Conservation (phyloP, 441 rosid species). For the Populus tomentosa region DNA sequence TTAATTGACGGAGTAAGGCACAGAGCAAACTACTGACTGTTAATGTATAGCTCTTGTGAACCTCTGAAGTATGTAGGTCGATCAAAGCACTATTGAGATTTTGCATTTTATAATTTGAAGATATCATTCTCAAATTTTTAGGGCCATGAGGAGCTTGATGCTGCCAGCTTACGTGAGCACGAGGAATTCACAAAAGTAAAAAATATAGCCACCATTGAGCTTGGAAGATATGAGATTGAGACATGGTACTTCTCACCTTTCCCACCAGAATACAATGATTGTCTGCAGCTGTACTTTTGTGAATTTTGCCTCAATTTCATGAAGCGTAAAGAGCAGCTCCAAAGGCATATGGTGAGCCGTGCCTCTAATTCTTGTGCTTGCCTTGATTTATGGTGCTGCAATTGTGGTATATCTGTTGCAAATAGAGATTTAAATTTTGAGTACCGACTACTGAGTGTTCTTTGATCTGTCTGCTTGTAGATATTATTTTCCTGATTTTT, state of each 20-base stretch:
- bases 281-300: conserved; percentile 93
- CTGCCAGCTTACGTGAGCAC: conserved; percentile 98
- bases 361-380: conserved; percentile 8
- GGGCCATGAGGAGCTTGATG: conserved; percentile 99
- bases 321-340: conserved; percentile 99
- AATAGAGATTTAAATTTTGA: neutral
- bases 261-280: conserved; percentile 97
- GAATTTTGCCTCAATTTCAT: conserved; percentile 98
- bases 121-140: conserved; percentile 17
- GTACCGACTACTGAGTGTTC: neutral
- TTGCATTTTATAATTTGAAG: neutral
- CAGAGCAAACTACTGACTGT: neutral
- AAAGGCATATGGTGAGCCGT: conserved; percentile 93
- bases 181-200: conserved; percentile 99
- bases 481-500: neutral
- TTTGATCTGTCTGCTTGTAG: neutral
- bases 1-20: neutral
- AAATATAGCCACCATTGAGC: conserved; percentile 96
- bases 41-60: neutral
- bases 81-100: neutral
- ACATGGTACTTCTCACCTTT: conserved; percentile 99
- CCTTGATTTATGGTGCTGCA: conserved; percentile 4
- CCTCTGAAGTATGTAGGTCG: neutral
- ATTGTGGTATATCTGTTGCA: neutral
- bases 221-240: conserved; percentile 98